Evolutionary conservation across 1,139 yeast species (phyloP), one percentile per base, ranked within the genome.

Genomic region (Debaryomyces nepalensis): DNA sequence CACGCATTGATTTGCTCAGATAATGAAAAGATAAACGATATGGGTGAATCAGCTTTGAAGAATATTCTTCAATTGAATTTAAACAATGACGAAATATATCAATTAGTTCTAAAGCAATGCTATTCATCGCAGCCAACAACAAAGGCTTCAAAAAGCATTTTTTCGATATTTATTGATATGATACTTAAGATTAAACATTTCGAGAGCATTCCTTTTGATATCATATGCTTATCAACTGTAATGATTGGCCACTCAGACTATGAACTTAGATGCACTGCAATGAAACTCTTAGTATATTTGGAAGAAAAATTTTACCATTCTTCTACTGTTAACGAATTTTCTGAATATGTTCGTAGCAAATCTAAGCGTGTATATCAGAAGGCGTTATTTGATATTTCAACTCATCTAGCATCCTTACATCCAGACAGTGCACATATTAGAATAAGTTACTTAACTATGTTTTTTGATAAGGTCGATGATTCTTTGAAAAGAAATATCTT

Each of bases 321-420:
- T 2, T 61, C 73, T 0, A 51, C 61, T 2, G 63, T 77, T 18
- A 71, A 70, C 5, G 69, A 72, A 33, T 84, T 77, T 53, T 73
- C 77, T 6, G 87, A 84, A 51, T 75, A 84, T 23, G 80, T 85
- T 12, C 73, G 80, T 47, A 84, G 87, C 49, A 72, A 76, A 36
- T 82, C 91, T 9, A 77, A 82, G 48, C 86, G 87, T 4, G 85
- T 88, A 4, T 88, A 84, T 64, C 87, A 87, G 57, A 81, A 88
- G 39, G 91, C 91, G 0, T 69, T 87, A 47, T 82, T 82, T 51
- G 86, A 84, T 39, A 64, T 87, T 18, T 81, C 95, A 0, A 73
- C 81, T 2, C 77, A 79, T 46, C 73, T 85, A 20, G 63, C 62
- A 5, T 64, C 78, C 0, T 68, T 73, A 9, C 79, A 80, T 49